Base-by-base conservation (phyloP, 2,329 filamentous ascomycete genomes). In the Colletotrichum shisoi region DNA sequence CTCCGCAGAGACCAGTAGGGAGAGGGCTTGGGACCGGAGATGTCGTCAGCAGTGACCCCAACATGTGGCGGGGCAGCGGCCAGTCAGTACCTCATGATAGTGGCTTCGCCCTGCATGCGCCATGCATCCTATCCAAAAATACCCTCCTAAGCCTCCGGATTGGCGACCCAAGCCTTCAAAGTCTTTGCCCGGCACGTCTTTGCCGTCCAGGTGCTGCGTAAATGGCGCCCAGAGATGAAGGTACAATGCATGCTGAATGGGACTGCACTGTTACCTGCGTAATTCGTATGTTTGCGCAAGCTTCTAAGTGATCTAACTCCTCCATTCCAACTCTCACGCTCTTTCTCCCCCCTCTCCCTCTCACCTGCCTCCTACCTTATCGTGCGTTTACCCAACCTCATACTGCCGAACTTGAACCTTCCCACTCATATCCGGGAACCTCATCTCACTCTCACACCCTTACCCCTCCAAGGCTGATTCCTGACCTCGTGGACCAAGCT, bases 21-120 rank as follows among this genome's bases (percentile, higher is more conserved):
- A 31, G 44, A 67, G n/a, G n/a, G n/a, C n/a, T 17, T 12, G 46
- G 44, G 37, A 34, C 27, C 31, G 44, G 58, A 66, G 45, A 60
- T 63, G 63, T 67, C 63, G 53, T 67, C 63, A 67, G 63, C 63
- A 56, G 57, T 62, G 44, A 62, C 62, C 37, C 57, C 42, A n/a
- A 53, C 57, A 40, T 67, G 34, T 67, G 53, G 59, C 53, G 63
- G 60, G 60, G 53, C 48, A 49, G 7, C 48, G 44, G 7, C 31
- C 48, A 34, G 39, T 31, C 15, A 19, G 63, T 67, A 52, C 46
- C 24, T 34, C 11, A 37, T 53, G 53, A 62, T 67, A 67, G 46
- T 45, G 31, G 21, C 17, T 15, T 52, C 40, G 53, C 53, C 53
- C 45, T 48, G 40, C 40, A 24, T 45, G 15, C 15, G 13, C 39